Evolutionary conservation across 1,284 basidiomycete genomes (phyloP).

Genomic region (Sporisorium graminicola): DNA sequence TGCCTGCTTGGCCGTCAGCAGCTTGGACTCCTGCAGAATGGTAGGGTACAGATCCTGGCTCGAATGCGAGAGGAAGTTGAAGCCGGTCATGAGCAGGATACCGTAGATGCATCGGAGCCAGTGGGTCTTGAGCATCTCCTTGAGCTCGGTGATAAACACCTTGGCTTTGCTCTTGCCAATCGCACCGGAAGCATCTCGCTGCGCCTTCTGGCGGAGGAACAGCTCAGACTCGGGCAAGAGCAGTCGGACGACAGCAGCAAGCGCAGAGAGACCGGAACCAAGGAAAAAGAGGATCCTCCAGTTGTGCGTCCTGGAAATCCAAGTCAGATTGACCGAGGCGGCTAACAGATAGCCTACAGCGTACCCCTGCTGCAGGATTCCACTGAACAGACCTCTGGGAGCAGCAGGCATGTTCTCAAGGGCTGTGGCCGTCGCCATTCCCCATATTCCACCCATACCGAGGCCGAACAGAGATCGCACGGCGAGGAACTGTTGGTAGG

Average conservation of each 20-base stretch:
- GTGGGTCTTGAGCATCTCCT: slow-evolving; percentile 82
- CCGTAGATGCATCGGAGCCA: slow-evolving; percentile 90
- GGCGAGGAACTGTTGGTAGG: slow-evolving; percentile 72
- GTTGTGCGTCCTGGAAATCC: slow-evolving; percentile 70
- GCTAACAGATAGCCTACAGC: slow-evolving; percentile 74
- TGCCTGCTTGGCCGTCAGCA: slow-evolving; percentile 73
- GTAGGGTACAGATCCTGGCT: slow-evolving; percentile 65
- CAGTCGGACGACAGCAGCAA: slow-evolving; percentile 80
- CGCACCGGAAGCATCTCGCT: slow-evolving; percentile 64
- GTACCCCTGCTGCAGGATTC: slow-evolving; percentile 86
- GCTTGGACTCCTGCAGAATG: slow-evolving; percentile 62
- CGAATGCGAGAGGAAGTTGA: slow-evolving; percentile 85
- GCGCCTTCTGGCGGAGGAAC: slow-evolving; percentile 73
- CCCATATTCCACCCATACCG: slow-evolving; percentile 76
- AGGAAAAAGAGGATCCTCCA: slow-evolving; percentile 73
- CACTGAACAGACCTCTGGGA: slow-evolving; percentile 85
- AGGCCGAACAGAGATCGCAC: slow-evolving; percentile 72
- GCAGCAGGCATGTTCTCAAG: slow-evolving; percentile 91
- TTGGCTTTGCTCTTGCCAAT: slow-evolving; percentile 71
- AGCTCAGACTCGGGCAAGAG: slow-evolving; percentile 84
- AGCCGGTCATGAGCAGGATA: slow-evolving; percentile 73
- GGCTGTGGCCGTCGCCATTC: slow-evolving; percentile 70
- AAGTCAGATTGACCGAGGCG: slow-evolving; percentile 80
- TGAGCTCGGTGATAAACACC: slow-evolving; percentile 79
- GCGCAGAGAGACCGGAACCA: slow-evolving; percentile 76